phyloP scores from a whole-genome alignment of 2,329 filamentous ascomycete genomes.

The Nigrospora oryzae region DNA sequence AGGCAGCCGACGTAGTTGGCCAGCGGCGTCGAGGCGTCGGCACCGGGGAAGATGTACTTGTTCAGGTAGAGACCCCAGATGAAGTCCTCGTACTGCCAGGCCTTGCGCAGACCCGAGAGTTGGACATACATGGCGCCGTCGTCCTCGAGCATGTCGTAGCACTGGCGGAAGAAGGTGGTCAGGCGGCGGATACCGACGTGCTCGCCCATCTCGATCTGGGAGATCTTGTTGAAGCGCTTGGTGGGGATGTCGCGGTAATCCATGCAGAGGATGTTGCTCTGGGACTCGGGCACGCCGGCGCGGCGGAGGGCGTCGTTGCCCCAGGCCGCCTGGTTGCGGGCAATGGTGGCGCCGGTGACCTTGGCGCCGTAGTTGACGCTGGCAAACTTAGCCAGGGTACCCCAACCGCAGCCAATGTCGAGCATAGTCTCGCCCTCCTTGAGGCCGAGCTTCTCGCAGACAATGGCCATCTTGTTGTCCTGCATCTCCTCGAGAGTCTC shows the following conservation, averaged over 20 bases:
- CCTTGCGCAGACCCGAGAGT: slow-evolving; percentile 81
- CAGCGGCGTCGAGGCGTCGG: slow-evolving; percentile 84
- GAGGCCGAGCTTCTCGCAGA: slow-evolving; percentile 87
- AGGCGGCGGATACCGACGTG: slow-evolving; percentile 91
- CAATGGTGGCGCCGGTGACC: slow-evolving; percentile 81
- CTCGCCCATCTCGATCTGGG: slow-evolving; percentile 93
- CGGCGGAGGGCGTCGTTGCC: slow-evolving; percentile 79
- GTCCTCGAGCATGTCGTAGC: slow-evolving; percentile 88
- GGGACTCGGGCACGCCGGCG: slow-evolving; percentile 69
- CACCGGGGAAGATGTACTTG: slow-evolving; percentile 95
- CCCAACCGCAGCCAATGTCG: slow-evolving; percentile 94
- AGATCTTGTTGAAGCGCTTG: slow-evolving; percentile 76
- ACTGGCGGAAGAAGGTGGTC: slow-evolving; percentile 67
- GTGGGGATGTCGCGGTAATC: slow-evolving; percentile 87
- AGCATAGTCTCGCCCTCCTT: slow-evolving; percentile 73
- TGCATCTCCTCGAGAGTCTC: slow-evolving; percentile 88
- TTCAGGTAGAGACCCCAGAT: slow-evolving; percentile 98
- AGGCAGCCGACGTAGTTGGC: slow-evolving; percentile 75
- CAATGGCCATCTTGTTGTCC: slow-evolving; percentile 89
- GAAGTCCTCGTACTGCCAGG: slow-evolving; percentile 93
- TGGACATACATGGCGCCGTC: slow-evolving; percentile 92
- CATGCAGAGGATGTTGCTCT: slow-evolving; percentile 83
- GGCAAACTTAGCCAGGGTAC: slow-evolving; percentile 83
- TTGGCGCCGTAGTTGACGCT: slow-evolving; percentile 78
- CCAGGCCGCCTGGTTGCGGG: slow-evolving; percentile 90